Conservation (phyloP, 2,329 filamentous ascomycete genomes). For the Elsinoe fawcettii region DNA sequence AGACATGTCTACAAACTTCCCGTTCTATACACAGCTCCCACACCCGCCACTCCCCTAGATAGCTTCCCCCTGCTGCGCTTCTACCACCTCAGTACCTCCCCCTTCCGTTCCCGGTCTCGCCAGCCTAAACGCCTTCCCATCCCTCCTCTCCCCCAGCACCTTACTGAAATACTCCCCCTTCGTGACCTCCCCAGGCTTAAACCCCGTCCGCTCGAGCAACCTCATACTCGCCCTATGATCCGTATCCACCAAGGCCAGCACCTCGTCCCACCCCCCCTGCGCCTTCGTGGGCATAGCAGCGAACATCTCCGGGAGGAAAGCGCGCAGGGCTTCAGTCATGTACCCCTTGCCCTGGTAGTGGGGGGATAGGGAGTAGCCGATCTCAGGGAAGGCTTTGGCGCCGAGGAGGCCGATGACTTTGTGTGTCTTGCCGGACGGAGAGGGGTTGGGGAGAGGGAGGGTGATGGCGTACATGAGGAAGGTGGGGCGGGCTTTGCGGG, state of each 20-base stretch:
- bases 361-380: constrained; percentile 20
- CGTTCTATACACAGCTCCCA: no score
- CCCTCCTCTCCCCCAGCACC: constrained; percentile 8
- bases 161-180: neutral
- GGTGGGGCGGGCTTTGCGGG: neutral
- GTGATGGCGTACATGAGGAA: constrained; percentile 7
- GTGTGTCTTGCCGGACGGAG: neutral
- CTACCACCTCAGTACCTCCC: neutral
- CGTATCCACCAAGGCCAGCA: neutral
- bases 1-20: no score
- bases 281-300: neutral
- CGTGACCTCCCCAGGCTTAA: neutral
- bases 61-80: neutral
- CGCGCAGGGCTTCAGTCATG: constrained; percentile 21
- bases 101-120: neutral
- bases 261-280: neutral
- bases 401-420: constrained; percentile 16
- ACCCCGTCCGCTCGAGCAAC: constrained; percentile 1
- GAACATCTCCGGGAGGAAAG: constrained; percentile 11
- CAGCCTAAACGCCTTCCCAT: neutral
- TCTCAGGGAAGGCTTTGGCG: constrained; percentile 16
- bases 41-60: neutral
- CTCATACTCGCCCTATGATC: constrained; percentile 5
- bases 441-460: neutral
- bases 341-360: constrained; percentile 19